These are phyloP conservation scores for Solanum sitiens DNA, from an alignment of 257 asterid genomes.

Conservation along the genomic window DNA sequence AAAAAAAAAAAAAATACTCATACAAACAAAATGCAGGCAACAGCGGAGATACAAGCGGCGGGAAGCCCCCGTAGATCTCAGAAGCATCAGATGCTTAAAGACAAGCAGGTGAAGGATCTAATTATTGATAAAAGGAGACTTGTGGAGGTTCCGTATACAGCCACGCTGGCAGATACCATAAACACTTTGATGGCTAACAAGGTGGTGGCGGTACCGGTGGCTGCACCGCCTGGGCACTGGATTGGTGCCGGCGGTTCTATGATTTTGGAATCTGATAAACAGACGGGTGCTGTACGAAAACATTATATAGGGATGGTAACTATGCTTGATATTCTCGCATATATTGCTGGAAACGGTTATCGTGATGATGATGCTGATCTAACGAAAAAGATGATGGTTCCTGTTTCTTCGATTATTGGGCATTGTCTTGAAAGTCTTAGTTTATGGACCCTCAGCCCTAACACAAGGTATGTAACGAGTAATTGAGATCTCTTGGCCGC, in stretches of 20 bases:
- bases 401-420: conserved; percentile 80
- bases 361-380: conserved; percentile 19
- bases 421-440: conserved; percentile 86
- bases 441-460: conserved; percentile 74
- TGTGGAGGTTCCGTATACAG: conserved; percentile 90
- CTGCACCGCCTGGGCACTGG: conserved; percentile 99
- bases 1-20: background rate
- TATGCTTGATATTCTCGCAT: conserved; percentile 76
- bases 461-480: conserved; percentile 33
- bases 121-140: conserved; percentile 35
- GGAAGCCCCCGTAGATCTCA: background rate
- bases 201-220: conserved; percentile 72
- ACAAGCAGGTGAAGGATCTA: conserved; percentile 51
- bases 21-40: background rate
- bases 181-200: conserved; percentile 59
- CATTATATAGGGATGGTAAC: conserved; percentile 92
- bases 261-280: conserved; percentile 84
- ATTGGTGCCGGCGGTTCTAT: conserved; percentile 97
- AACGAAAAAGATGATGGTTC: conserved; percentile 50
- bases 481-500: background rate
- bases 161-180: conserved; percentile 69
- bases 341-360: conserved; percentile 41
- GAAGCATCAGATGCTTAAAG: conserved; percentile 22
- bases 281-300: conserved; percentile 79
- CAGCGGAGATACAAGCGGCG: conserved; percentile 13